Evolutionary conservation across 2,329 filamentous ascomycete genomes (phyloP).

Genomic region (Fusarium lyarnte): DNA sequence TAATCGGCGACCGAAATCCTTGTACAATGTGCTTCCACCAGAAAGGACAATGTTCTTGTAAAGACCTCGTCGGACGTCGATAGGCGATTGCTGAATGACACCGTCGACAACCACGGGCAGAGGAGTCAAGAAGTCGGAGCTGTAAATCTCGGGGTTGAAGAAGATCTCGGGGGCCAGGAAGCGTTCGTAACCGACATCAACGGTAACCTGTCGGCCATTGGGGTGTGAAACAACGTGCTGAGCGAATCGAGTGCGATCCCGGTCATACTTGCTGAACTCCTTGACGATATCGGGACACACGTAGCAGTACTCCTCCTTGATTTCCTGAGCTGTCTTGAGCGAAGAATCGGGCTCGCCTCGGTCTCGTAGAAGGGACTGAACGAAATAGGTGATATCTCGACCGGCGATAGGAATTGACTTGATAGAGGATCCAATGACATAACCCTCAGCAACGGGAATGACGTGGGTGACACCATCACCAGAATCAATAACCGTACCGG

Average conservation of each 20-base stretch:
- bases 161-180: conserved; percentile 99
- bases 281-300: conserved; percentile 99
- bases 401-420: conserved; percentile 99
- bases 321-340: conserved; percentile 95
- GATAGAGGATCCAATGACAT: conserved; percentile 98
- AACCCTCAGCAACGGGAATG: conserved; percentile 97
- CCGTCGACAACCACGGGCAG: conserved; percentile 93
- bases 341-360: conserved; percentile 96
- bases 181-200: conserved; percentile 97
- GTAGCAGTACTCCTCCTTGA: conserved; percentile 99
- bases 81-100: conserved; percentile 97
- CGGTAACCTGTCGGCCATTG: conserved; percentile 82
- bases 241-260: conserved; percentile 88
- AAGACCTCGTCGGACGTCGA: conserved; percentile 93
- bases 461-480: conserved; percentile 99
- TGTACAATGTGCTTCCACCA: conserved; percentile 96
- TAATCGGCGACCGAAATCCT: conserved; percentile 95
- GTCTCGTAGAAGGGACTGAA: conserved; percentile 94
- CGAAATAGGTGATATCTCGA: conserved; percentile 98
- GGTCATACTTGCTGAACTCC: conserved; percentile 94
- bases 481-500: conserved; percentile 97
- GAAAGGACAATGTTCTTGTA: conserved; percentile 99
- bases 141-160: conserved; percentile 99
- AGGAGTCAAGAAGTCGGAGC: conserved; percentile 96
- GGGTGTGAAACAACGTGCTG: conserved; percentile 89